Base-by-base conservation (phyloP, 2,329 filamentous ascomycete species). In the Pseudogymnoascus sp. region DNA sequence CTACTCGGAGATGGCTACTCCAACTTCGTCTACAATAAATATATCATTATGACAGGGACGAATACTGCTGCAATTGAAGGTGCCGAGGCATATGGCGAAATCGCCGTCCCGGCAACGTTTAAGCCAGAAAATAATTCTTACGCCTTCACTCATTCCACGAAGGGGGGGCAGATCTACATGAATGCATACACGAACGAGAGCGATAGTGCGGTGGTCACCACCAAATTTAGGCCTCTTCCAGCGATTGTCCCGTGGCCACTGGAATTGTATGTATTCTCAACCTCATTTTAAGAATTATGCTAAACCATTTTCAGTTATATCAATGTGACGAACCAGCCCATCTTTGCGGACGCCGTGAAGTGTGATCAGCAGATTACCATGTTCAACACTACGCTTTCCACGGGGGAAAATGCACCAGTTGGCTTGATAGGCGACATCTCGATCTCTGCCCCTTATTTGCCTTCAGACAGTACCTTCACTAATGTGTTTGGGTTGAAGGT, bases 281-380 rank as follows among this genome's bases (percentile, higher is more conserved):
- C 62, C 73, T 77, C 0, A 25, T 10, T 64, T 81, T 3, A 66
- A 68, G 45, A 2, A 25, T 6, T 52, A 31, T 52, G 27, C 45
- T 52, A 52, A 52, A 0, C 78, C 81, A 62, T 78, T 78, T 78
- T 69, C 66, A 72, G 65, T 25, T 68, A 64, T 36, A 68, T 69
- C 21, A 82, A 82, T 67, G 72, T 81, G 52, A 82, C 81, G 2
- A 84, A 84, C 67, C 82, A 84, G 68, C 80, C 80, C 1, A 73
- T 73, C 4, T 80, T 80, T 63, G 74, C 72, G 8, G 71, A 77
- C 59, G 72, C 72, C 8, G 68, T 70, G 45, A 66, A 69, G 0
- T 81, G 79, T 69, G 77, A 80, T 59, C 74, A 77, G 35, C 76
- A 78, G 70, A 71, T 75, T 10, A 70, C 76, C 10, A 63, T 80